Percentiles rank a stretch among this genome's conserved stretches.
These are phyloP conservation scores for Pythium pyrilobum DNA, from an alignment of 352 stramenopile genomes.

Conservation along the genomic window DNA sequence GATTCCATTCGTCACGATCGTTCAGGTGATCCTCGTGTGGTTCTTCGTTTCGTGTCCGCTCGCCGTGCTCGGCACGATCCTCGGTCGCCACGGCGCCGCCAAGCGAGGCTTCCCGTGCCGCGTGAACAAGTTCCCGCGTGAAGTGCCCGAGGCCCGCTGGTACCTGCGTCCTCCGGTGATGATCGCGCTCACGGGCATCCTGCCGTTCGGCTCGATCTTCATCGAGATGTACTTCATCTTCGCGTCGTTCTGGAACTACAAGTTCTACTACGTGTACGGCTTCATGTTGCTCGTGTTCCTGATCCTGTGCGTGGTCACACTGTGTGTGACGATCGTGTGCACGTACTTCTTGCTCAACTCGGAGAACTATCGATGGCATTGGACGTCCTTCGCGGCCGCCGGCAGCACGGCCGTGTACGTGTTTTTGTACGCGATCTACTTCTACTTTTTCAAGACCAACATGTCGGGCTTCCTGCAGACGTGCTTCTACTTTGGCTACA, in stretches of 20 bases:
- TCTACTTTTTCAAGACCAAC: slow-evolving; percentile 99
- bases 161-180: slow-evolving; percentile 84
- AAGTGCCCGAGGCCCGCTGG: slow-evolving; percentile 74
- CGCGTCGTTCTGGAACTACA: slow-evolving; percentile 99
- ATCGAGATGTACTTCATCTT: slow-evolving; percentile 99
- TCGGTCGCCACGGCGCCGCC: slow-evolving; percentile 91
- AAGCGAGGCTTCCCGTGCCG: slow-evolving; percentile 87
- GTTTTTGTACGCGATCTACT: slow-evolving; percentile 99
- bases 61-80: slow-evolving; percentile 94
- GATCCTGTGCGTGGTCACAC: slow-evolving; percentile 97
- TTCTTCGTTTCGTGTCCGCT: slow-evolving; percentile 97
- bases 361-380: slow-evolving; percentile 99
- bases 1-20: slow-evolving; percentile 81
- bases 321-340: slow-evolving; percentile 98
- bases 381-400: slow-evolving; percentile 94
- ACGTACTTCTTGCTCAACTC: slow-evolving; percentile 99
- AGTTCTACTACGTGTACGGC: slow-evolving; percentile 99
- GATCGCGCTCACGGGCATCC: slow-evolving; percentile 93
- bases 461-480: slow-evolving; percentile 99
- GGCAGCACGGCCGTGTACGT: slow-evolving; percentile 95
- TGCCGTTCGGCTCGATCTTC: slow-evolving; percentile 99
- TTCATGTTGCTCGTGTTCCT: slow-evolving; percentile 98
- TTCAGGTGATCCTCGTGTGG: slow-evolving; percentile 95
- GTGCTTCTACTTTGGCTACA: slow-evolving; percentile 99
- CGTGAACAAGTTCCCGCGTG: slow-evolving; percentile 96